These are phyloP conservation scores for Vaccinium myrtillus DNA, from an alignment of 148 eudicot genomes.

Conservation along the genomic window DNA sequence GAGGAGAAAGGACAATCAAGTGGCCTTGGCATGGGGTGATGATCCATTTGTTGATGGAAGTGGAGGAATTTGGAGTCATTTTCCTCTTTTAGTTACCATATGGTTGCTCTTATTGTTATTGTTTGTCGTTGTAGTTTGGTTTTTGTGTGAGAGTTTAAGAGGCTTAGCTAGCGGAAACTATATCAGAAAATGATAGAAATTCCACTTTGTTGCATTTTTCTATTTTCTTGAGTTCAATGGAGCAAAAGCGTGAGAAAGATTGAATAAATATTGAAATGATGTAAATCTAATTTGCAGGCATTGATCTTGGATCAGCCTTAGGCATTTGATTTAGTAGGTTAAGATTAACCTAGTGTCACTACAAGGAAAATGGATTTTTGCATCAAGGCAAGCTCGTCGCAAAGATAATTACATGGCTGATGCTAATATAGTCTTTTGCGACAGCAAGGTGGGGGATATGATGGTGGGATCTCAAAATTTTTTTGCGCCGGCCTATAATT, in stretches of 20 bases:
- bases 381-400: too few relatives aligned
- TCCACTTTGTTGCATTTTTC: not conserved
- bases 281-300: not conserved
- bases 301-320: not conserved
- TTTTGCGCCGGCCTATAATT: too few relatives aligned
- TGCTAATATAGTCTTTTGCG: too few relatives aligned
- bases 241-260: not conserved
- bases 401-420: too few relatives aligned
- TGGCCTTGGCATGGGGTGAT: constrained; percentile 28
- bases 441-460: too few relatives aligned
- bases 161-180: not conserved
- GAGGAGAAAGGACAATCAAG: constrained; percentile 13
- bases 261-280: not conserved
- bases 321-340: not conserved
- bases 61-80: constrained; percentile 8
- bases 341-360: too few relatives aligned
- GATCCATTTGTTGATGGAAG: constrained; percentile 27
- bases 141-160: not conserved
- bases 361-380: too few relatives aligned
- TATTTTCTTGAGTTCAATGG: not conserved
- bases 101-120: constrained; percentile 15
- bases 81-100: constrained; percentile 14
- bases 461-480: too few relatives aligned
- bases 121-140: not conserved
- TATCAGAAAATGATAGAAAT: not conserved